Base-by-base conservation (phyloP, 148 eudicot species). In the Arctostaphylos glauca region DNA sequence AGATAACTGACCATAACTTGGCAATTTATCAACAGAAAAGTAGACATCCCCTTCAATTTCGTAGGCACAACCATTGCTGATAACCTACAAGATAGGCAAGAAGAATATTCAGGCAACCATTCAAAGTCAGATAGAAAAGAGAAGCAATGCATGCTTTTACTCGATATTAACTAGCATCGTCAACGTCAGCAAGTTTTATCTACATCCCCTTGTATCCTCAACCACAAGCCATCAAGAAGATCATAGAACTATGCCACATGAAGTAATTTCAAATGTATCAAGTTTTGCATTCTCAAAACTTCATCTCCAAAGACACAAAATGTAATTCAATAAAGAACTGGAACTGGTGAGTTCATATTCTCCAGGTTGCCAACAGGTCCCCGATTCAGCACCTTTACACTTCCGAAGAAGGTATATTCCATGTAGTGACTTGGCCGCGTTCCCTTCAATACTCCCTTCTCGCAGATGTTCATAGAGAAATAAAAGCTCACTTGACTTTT, bases 11-110 rank as follows among this genome's bases (percentile, higher is more conserved):
- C 98, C 98, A 88, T 95, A 95, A 75, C 83, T 88, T 46, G 92
- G 91, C 80, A 87, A 94, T 67, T 84, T 87, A 62, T 91, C 98
- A 72, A 93, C 95, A 43, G 98, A 91, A 78, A 95, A 95, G 83
- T 94, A 95, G 74, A 95, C 98, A 86, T 95, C 98, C 55, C 98
- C 98, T 82, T 94, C 95, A 83, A 92, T 89, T 80, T 87, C 78
- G 50, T 94, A 95, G 41, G 96, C 98, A 92, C 86, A 90, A 18
- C 86, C 93, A 55, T 95, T 91, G 79, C 85, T 80, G 41, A 92
- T 88, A 47, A 95, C 93, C 98, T 95, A 92, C 87, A 89, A 55
- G n/a, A 52, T 47, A 82, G 38, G 25, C 54, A 18, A 80, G 38
- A 80, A 76, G 19, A n/a, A 44, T 56, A 14, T 14, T n/a, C 62